Conservation (phyloP, 176 grass and related monocot species). For the Echinochloa phyllopogon region DNA sequence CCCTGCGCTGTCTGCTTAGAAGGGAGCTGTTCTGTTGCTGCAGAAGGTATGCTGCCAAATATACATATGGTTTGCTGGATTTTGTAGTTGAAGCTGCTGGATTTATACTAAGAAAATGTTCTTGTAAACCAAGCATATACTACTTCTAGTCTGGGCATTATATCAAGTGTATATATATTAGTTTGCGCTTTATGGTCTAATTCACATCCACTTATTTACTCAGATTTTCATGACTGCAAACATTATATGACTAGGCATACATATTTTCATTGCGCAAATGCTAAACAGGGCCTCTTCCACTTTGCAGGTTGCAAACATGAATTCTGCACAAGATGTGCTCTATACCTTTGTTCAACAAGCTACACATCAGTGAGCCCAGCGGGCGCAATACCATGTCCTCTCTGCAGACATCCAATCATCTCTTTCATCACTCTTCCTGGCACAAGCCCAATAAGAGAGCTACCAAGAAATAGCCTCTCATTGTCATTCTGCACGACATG, state of each 20-base stretch:
- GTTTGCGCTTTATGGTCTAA: slow-evolving; percentile 27
- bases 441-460: slow-evolving; percentile 66
- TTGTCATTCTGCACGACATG: slow-evolving; percentile 83
- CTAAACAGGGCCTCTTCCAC: neutral
- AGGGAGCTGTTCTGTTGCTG: slow-evolving; percentile 78
- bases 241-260: neutral
- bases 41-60: slow-evolving; percentile 63
- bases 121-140: neutral
- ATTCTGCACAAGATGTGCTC: slow-evolving; percentile 96
- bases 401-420: slow-evolving; percentile 77
- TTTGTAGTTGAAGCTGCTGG: slow-evolving; percentile 3
- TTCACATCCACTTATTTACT: slow-evolving; percentile 22
- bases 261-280: neutral
- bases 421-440: slow-evolving; percentile 65
- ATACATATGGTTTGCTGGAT: slow-evolving; percentile 3
- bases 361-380: slow-evolving; percentile 62
- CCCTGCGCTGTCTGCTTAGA: slow-evolving; percentile 95
- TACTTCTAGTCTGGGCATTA: slow-evolving; percentile 13
- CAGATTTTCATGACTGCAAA: neutral
- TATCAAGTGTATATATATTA: slow-evolving; percentile 6
- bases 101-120: neutral
- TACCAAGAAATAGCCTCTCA: slow-evolving; percentile 69
- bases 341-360: slow-evolving; percentile 89
- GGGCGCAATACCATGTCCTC: slow-evolving; percentile 83
- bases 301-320: slow-evolving; percentile 91